Percentiles rank a stretch among this genome's conserved stretches.
Conservation (phyloP, 2,329 filamentous ascomycete genomes). For the Clonostachys chloroleuca region DNA sequence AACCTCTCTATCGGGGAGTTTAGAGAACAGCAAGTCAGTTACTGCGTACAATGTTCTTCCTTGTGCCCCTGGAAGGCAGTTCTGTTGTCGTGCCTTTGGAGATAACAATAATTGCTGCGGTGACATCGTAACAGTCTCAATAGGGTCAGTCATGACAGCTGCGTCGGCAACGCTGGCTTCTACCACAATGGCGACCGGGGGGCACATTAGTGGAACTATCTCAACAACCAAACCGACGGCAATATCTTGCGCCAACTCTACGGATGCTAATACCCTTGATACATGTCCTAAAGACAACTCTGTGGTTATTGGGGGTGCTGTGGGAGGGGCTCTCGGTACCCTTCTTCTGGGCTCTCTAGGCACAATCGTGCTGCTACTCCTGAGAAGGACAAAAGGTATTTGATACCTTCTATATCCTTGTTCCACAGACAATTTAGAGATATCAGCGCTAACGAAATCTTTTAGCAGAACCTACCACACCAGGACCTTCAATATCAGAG, state of each 20-base stretch:
- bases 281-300: slow-evolving; percentile 11
- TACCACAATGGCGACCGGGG: neutral
- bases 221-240: too few relatives aligned
- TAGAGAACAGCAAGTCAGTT: too few relatives aligned
- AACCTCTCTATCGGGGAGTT: slow-evolving; percentile 4
- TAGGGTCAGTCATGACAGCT: slow-evolving; percentile 3
- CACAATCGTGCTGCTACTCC: slow-evolving; percentile 5
- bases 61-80: slow-evolving; percentile 6
- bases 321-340: slow-evolving; percentile 10
- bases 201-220: neutral
- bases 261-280: neutral
- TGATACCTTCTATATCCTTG: too few relatives aligned
- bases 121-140: slow-evolving; percentile 2
- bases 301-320: slow-evolving; percentile 10
- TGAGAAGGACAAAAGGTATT: too few relatives aligned
- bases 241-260: neutral
- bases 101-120: slow-evolving; percentile 9
- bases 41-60: slow-evolving; percentile 8
- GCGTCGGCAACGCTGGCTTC: too few relatives aligned
- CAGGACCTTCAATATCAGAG: too few relatives aligned
- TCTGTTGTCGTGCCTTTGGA: slow-evolving; percentile 8
- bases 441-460: too few relatives aligned
- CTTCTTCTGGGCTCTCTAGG: slow-evolving; percentile 11
- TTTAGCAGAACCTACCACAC: too few relatives aligned
- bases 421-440: too few relatives aligned